These are phyloP conservation scores for Camelina hispida DNA, from an alignment of 345 rosid species.

Conservation along the genomic window DNA sequence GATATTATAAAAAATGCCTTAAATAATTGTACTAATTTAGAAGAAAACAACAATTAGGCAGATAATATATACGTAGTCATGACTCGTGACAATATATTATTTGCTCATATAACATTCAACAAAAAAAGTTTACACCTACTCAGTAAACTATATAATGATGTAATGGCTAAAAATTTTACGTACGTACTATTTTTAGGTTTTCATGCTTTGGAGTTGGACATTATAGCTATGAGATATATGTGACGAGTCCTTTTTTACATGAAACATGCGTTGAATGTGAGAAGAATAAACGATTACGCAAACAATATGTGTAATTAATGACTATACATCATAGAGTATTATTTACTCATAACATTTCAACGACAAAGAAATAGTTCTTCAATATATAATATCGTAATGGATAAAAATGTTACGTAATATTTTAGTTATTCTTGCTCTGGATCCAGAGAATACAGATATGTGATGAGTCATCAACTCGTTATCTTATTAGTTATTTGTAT, in stretches of 20 bases:
- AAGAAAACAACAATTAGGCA: background rate
- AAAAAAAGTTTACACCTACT: background rate
- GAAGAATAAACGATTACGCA: background rate
- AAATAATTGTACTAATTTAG: background rate
- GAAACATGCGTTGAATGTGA: background rate
- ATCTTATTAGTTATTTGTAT: background rate
- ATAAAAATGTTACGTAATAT: background rate
- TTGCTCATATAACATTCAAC: background rate
- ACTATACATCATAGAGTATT: background rate
- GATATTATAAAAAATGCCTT: background rate
- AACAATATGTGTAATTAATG: background rate
- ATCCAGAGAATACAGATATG: background rate
- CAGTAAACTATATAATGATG: background rate
- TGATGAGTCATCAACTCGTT: conserved; percentile 11
- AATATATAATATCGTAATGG: background rate
- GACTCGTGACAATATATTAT: too few relatives aligned
- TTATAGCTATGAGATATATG: background rate
- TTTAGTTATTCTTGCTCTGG: conserved; percentile 29
- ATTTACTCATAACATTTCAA: background rate
- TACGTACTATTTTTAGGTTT: background rate
- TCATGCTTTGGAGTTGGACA: background rate
- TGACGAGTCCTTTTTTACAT: background rate
- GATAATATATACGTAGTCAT: too few relatives aligned
- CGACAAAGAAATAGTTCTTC: too few relatives aligned
- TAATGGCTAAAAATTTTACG: background rate